phyloP scores from a whole-genome alignment of 2,329 filamentous ascomycete species.

The Aspergillus sp. region DNA sequence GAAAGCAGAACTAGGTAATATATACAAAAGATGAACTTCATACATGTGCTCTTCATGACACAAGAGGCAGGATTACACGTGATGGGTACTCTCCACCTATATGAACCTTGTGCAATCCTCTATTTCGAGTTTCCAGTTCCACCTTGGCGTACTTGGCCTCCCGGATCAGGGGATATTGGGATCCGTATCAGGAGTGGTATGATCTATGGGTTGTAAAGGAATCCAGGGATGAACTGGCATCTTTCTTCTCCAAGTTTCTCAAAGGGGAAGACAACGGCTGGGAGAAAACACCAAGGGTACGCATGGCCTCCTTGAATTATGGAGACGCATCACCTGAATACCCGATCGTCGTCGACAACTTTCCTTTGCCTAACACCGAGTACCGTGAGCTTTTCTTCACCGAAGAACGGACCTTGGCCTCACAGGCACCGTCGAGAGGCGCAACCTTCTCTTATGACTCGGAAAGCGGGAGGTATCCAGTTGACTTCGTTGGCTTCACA shows the following conservation, averaged over 20 bases:
- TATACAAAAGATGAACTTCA: no score
- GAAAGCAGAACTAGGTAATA: no score
- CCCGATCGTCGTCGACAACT: constrained; percentile 37
- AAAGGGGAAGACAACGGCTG: constrained; percentile 49
- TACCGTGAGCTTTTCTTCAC: constrained; percentile 38
- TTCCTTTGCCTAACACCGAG: constrained; percentile 37
- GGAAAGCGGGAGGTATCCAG: constrained; percentile 24
- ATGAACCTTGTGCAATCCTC: constrained; percentile 4
- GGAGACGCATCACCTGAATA: constrained; percentile 32
- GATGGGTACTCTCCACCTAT: constrained; percentile 1
- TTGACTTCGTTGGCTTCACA: constrained; percentile 39
- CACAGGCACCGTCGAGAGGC: constrained; percentile 22
- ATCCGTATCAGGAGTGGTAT: constrained; percentile 49
- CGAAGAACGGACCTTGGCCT: constrained; percentile 13
- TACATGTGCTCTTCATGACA: no score
- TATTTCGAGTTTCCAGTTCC: neutral
- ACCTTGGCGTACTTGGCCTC: constrained; percentile 4
- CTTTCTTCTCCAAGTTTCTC: constrained; percentile 52
- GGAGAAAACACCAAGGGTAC: constrained; percentile 51
- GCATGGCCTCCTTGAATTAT: constrained; percentile 46
- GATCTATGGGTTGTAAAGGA: constrained; percentile 44
- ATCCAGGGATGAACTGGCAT: constrained; percentile 40
- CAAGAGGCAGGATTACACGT: neutral
- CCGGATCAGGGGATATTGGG: constrained; percentile 20
- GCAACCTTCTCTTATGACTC: constrained; percentile 15